Evolutionary conservation across 169 alveolate genomes (phyloP), one percentile per base, ranked within the genome.

Genomic region (Eimeria brunetti): DNA sequence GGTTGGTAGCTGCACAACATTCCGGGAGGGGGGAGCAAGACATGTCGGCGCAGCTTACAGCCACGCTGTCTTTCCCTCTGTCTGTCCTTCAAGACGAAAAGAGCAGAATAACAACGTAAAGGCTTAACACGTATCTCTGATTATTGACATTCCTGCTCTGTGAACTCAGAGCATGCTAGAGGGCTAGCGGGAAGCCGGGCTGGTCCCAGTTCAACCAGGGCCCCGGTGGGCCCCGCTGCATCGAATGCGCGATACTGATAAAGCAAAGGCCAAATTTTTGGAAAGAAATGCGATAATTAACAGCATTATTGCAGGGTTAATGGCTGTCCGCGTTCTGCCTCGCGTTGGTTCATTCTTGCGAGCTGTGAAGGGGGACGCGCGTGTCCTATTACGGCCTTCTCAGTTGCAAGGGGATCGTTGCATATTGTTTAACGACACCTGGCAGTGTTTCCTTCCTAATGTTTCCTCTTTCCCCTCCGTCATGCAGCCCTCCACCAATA

Each of bases 401-500:
- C n/a, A 46, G 67, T 51, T 78, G 64, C 60, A 16, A 1, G 46
- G 91, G 56, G 75, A 53, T 84, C 75, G 76, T 18, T 84, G 71
- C n/a, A 33, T 22, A 8, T 60, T 84, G 91, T 22, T 60, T 41
- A 24, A 53, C 91, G 44, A n/a, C 58, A 64, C 64, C 38, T 7
- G 36, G 78, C 83, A 36, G 93, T 46, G 60, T 12, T 60, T 64
- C 33, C 60, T 64, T 44, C 75, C 93, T 86, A 86, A 86, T 86
- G 93, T 86, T 86, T 86, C 93, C 93, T 62, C 93, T 86, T 86
- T 86, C 93, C 30, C 93, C 93, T 60, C 93, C 93, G 20, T 86
- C 93, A 86, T 86, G 93, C 93, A 86, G 93, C 81, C 83, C 93
- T 86, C 81, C 83, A n/a, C 93, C 93, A 86, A 86, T 64, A 41